Evolutionary conservation across 257 asterid species (phyloP).

Genomic region (Lantana camara): DNA sequence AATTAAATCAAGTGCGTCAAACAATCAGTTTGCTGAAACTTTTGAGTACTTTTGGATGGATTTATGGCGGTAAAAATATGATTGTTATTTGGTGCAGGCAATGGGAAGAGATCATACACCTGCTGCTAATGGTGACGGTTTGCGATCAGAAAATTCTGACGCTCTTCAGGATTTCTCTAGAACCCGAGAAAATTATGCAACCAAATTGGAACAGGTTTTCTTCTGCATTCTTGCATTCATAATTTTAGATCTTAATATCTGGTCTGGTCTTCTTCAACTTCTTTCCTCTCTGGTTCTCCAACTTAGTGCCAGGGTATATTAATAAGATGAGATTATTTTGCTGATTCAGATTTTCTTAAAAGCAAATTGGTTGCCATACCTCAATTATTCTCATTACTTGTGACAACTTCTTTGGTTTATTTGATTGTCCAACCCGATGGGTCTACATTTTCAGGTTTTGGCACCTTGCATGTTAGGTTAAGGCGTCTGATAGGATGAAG

Average conservation of each 20-base stretch:
- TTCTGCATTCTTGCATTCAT: background rate
- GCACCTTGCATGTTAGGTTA: too few relatives aligned
- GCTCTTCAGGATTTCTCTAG: constrained; percentile 28
- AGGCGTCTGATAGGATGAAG: too few relatives aligned
- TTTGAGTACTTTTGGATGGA: constrained; percentile 15
- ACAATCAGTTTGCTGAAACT: constrained; percentile 26
- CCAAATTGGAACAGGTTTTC: constrained; percentile 58
- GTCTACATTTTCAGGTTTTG: too few relatives aligned
- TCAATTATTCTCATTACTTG: too few relatives aligned
- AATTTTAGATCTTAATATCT: background rate
- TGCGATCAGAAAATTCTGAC: constrained; percentile 42
- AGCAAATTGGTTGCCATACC: too few relatives aligned
- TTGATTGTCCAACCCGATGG: too few relatives aligned
- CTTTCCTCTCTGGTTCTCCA: background rate
- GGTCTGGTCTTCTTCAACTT: background rate
- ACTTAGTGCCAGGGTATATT: too few relatives aligned
- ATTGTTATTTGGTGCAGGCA: constrained; percentile 37
- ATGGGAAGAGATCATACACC: constrained; percentile 39
- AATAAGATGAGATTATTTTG: too few relatives aligned
- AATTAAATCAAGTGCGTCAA: constrained; percentile 67
- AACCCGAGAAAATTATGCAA: constrained; percentile 32
- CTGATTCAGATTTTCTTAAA: too few relatives aligned
- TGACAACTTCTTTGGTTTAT: too few relatives aligned
- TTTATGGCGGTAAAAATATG: constrained; percentile 15
- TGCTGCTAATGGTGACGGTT: constrained; percentile 34